These are phyloP conservation scores for Rhodotorula graminis DNA, from an alignment of 768 basidiomycete species.

Conservation along the genomic window DNA sequence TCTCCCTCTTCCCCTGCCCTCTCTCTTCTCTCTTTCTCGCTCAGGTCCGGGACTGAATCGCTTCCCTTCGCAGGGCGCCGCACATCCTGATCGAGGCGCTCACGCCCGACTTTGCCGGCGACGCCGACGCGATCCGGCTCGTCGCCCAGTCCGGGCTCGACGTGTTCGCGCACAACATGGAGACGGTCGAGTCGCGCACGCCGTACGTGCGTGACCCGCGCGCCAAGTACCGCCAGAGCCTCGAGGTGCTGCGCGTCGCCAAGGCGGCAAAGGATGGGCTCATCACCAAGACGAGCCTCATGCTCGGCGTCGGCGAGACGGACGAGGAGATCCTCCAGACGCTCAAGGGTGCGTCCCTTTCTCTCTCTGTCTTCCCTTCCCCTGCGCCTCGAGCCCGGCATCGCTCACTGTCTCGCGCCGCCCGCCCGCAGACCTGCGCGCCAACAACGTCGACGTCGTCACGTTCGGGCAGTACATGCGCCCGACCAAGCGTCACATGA, in stretches of 20 bases:
- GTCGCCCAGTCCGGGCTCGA: constrained; percentile 92
- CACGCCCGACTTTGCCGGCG: constrained; percentile 87
- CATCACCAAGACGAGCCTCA: constrained; percentile 95
- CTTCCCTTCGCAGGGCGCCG: constrained; percentile 64
- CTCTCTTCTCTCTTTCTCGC: no score
- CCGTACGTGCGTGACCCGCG: constrained; percentile 92
- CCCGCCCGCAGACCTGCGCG: constrained; percentile 66
- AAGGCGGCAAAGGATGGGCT: constrained; percentile 64
- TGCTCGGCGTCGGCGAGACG: constrained; percentile 93
- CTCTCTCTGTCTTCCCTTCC: constrained; percentile 10
- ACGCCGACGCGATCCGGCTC: constrained; percentile 64
- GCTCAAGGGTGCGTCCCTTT: constrained; percentile 60
- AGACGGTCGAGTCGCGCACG: constrained; percentile 89
- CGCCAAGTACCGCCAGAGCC: constrained; percentile 63
- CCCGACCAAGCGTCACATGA: constrained; percentile 98
- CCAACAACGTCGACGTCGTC: constrained; percentile 86
- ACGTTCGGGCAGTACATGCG: constrained; percentile 99
- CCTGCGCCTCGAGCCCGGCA: neutral
- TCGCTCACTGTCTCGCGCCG: no score
- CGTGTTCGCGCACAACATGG: constrained; percentile 96
- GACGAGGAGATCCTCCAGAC: constrained; percentile 75
- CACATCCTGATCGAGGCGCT: constrained; percentile 93
- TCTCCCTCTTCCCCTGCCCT: neutral
- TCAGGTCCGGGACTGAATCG: neutral
- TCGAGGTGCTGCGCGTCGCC: constrained; percentile 73